These are phyloP conservation scores for Lotus japonicus DNA, from an alignment of 306 rosid species.

Conservation along the genomic window DNA sequence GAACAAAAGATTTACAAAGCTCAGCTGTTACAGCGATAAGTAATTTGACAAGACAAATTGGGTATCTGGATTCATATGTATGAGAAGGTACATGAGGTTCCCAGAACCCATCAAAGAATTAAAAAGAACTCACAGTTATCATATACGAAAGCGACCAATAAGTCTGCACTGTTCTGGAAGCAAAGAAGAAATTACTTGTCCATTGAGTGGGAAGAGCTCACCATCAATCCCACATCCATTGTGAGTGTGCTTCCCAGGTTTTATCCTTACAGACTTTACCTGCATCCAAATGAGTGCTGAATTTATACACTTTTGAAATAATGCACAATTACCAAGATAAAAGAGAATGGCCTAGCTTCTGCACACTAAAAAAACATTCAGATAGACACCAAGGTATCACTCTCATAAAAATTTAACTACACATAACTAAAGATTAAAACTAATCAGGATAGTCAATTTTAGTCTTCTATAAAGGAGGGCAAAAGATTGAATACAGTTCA, in stretches of 20 bases:
- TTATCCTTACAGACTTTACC: conserved; percentile 90
- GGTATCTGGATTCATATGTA: conserved; percentile 22
- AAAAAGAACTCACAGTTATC: conserved; percentile 36
- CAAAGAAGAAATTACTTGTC: conserved; percentile 75
- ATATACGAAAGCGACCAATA: conserved; percentile 70
- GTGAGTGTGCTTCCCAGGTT: conserved; percentile 80
- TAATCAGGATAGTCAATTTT: background rate
- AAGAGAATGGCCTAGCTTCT: background rate
- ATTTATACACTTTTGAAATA: conserved; percentile 21
- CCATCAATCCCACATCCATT: conserved; percentile 98
- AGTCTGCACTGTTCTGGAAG: conserved; percentile 99
- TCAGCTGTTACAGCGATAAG: conserved; percentile 36
- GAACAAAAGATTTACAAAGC: conserved; percentile 43
- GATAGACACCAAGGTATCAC: conserved; percentile 2
- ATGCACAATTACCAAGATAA: conserved; percentile 16
- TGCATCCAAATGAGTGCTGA: conserved; percentile 30
- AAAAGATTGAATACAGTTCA: background rate
- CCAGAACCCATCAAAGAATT: conserved; percentile 46
- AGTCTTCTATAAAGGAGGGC: conserved; percentile 9
- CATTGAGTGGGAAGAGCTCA: conserved; percentile 82
- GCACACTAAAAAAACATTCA: background rate
- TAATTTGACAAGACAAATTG: conserved; percentile 27
- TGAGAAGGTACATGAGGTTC: conserved; percentile 26
- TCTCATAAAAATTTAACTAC: background rate
- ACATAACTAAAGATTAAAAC: background rate